Evolutionary conservation across 2,329 filamentous ascomycete species (phyloP).

Genomic region (Xylaria sp.): DNA sequence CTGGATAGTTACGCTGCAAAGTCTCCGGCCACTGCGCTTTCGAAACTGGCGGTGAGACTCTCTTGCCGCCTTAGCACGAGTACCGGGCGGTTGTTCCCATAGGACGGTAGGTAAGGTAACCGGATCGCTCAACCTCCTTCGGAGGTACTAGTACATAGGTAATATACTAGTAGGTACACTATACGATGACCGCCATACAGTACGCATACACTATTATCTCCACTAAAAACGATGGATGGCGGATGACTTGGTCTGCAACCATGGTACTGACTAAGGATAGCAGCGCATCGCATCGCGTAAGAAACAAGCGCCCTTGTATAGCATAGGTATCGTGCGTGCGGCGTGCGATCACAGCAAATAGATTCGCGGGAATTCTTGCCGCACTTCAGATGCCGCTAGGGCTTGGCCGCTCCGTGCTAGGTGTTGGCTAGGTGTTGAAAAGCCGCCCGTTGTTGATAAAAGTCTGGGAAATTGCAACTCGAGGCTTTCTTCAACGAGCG

Average conservation of each 20-base stretch:
- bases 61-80: slow-evolving; percentile 1
- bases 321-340: background rate
- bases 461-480: background rate
- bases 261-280: slow-evolving; percentile 5
- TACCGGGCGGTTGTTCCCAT: background rate
- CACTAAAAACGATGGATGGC: background rate
- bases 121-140: background rate
- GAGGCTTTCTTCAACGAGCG: background rate
- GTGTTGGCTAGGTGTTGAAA: background rate
- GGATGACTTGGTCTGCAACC: background rate
- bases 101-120: background rate
- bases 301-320: background rate
- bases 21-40: slow-evolving; percentile 2
- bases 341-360: slow-evolving; percentile 18
- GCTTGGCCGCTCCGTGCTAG: slow-evolving; percentile 14
- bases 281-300: background rate
- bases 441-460: background rate
- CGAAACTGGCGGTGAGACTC: slow-evolving; percentile 28
- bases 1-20: slow-evolving; percentile 21
- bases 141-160: background rate
- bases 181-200: background rate
- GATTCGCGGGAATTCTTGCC: slow-evolving; percentile 25
- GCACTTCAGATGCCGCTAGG: slow-evolving; percentile 26
- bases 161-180: background rate
- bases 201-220: background rate